A percentile compares a stretch with the other conserved stretches of the same genome.
These are phyloP conservation scores for Pichia phayaonensis DNA, from an alignment of 805 yeast species.

Conservation along the genomic window DNA sequence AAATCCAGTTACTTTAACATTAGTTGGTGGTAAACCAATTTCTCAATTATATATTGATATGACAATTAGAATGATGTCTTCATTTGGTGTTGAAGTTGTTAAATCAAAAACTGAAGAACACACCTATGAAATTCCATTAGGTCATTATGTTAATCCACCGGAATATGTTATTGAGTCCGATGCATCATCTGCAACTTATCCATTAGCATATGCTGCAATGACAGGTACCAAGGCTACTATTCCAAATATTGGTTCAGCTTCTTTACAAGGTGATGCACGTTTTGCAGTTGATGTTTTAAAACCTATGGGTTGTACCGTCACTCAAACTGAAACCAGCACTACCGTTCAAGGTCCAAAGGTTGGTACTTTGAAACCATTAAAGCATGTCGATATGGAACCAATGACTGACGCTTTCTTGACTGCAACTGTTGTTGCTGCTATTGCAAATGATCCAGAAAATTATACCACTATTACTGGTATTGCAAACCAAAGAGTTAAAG, in stretches of 20 bases:
- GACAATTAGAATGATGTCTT: constrained; percentile 93
- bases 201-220: constrained; percentile 94
- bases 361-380: constrained; percentile 62
- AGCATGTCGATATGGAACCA: constrained; percentile 93
- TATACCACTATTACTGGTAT: constrained; percentile 85
- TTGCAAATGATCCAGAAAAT: constrained; percentile 47
- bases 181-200: constrained; percentile 97
- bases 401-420: constrained; percentile 99
- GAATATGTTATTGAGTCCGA: constrained; percentile 92
- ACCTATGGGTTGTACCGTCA: constrained; percentile 93
- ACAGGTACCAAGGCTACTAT: constrained; percentile 89
- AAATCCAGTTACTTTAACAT: constrained; percentile 75
- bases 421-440: constrained; percentile 94
- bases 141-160: constrained; percentile 67
- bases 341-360: constrained; percentile 84
- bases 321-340: constrained; percentile 76
- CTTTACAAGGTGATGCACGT: constrained; percentile 95
- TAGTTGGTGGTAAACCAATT: constrained; percentile 95
- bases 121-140: constrained; percentile 88
- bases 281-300: constrained; percentile 87
- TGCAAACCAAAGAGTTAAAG: constrained; percentile 97
- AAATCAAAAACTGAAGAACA: constrained; percentile 63
- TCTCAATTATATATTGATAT: constrained; percentile 93
- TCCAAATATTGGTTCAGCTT: constrained; percentile 87
- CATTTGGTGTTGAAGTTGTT: constrained; percentile 75